Percentiles rank a stretch among this genome's conserved stretches.
Conservation (phyloP, 2,329 filamentous ascomycete genomes). For the Sphaerostilbella broomeana region DNA sequence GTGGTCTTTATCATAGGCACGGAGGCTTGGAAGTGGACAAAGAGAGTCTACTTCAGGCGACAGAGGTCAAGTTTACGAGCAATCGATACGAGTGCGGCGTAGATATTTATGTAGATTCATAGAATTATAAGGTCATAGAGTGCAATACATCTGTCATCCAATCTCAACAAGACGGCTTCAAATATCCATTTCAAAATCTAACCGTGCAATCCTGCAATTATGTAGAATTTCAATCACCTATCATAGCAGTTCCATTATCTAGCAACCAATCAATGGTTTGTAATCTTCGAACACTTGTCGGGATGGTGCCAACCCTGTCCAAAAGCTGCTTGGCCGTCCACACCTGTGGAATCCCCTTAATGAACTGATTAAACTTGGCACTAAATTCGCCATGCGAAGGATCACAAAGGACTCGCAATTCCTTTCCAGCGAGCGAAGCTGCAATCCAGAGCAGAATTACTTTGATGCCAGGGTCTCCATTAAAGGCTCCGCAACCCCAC, state of each 20-base stretch:
- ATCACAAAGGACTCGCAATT: conserved; percentile 18
- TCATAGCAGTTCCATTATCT: background rate
- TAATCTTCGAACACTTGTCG: background rate
- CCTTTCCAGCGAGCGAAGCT: conserved; percentile 20
- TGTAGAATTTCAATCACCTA: too few relatives aligned
- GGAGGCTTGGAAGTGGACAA: conserved; percentile 62
- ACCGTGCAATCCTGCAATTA: too few relatives aligned
- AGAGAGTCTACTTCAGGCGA: conserved; percentile 47
- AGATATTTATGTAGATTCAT: too few relatives aligned
- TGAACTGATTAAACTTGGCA: background rate
- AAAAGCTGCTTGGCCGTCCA: conserved; percentile 4
- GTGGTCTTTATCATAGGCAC: conserved; percentile 57
- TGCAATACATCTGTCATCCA: too few relatives aligned
- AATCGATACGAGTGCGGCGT: too few relatives aligned
- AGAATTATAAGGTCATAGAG: too few relatives aligned
- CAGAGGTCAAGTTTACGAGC: too few relatives aligned
- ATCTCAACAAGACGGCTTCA: too few relatives aligned
- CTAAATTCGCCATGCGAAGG: conserved; percentile 5
- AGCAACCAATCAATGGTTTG: conserved; percentile 7
- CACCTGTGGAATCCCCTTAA: background rate
- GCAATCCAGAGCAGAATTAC: conserved; percentile 27
- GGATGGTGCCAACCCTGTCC: background rate
- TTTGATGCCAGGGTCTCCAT: conserved; percentile 28
- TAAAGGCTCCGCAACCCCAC: conserved; percentile 32
- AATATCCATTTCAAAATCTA: too few relatives aligned